These are phyloP conservation scores for Fusarium sp. DNA, from an alignment of 2,329 filamentous ascomycete species.

Conservation along the genomic window DNA sequence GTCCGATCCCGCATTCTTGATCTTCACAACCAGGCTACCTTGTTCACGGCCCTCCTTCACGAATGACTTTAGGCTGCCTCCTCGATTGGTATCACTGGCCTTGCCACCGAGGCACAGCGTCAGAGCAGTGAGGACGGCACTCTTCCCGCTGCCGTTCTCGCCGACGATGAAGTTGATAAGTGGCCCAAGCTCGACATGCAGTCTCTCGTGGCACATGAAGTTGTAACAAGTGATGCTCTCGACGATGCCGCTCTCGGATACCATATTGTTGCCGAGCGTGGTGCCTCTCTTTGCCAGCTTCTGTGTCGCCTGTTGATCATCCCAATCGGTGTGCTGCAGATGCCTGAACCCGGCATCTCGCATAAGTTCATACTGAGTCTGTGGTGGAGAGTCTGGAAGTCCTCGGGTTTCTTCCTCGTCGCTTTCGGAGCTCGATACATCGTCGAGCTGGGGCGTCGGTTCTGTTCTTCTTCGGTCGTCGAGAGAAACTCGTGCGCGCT, in stretches of 20 bases:
- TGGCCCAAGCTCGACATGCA: conserved; percentile 88
- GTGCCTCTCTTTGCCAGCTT: conserved; percentile 64
- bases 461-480: conserved; percentile 32
- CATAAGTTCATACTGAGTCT: conserved; percentile 72
- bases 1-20: conserved; percentile 90
- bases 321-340: conserved; percentile 65
- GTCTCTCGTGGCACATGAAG: conserved; percentile 93
- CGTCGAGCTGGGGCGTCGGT: conserved; percentile 30
- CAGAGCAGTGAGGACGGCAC: conserved; percentile 91
- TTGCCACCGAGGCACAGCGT: conserved; percentile 96
- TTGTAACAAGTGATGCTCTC: conserved; percentile 89
- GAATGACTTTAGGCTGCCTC: conserved; percentile 87
- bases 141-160: conserved; percentile 98
- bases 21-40: conserved; percentile 80
- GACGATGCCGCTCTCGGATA: conserved; percentile 87
- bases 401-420: conserved; percentile 45
- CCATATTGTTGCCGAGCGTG: conserved; percentile 73
- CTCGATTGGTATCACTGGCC: conserved; percentile 91
- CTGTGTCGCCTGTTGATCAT: conserved; percentile 75
- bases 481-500: conserved; percentile 50
- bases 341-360: conserved; percentile 71
- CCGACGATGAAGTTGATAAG: conserved; percentile 98
- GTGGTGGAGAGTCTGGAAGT: conserved; percentile 53
- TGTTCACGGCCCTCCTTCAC: conserved; percentile 89
- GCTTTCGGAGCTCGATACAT: conserved; percentile 46